Evolutionary conservation across 352 stramenopile species (phyloP), one percentile per base, ranked within the genome.

Genomic region (Elongisporangium senticosum): DNA sequence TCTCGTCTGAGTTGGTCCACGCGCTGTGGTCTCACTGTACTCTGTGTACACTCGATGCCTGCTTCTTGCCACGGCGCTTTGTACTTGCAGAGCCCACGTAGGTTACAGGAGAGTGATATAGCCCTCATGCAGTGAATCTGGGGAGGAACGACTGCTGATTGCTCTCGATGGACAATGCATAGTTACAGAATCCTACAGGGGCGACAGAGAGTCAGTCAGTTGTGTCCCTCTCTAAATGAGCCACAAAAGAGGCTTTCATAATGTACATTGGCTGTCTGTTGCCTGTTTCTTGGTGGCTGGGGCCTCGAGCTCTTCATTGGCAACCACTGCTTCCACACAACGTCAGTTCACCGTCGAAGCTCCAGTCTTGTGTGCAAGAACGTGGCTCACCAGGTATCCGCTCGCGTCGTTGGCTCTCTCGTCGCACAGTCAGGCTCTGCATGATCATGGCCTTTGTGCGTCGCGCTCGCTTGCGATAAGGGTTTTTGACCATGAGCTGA

Each of bases 401-500:
- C 59, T 55, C 40, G 57, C 74, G 51, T 64, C 71, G 51, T 60
- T 69, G 52, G 28, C 65, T 51, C 11, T 66, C 60, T 33, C 66
- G 62, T 15, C 56, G 65, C 14, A 64, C 49, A 6, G 63, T 64
- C 24, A 70, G 58, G 13, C 61, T 64, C 51, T 73, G 58, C 14
- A 69, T 56, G 23, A 67, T 65, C 59, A 43, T 43, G 33, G 33
- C 33, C 11, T 76, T 78, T 7, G 71, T 63, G 19, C 74, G 64
- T 47, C 62, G 63, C 20, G 58, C 51, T 49, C 74, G 68, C 4
- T 57, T 72, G 8, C 64, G 63, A 8, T 59, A 23, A 22, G 75
- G 81, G 62, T 84, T 84, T 63, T 84, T 84, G 58, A 84, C 55
- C 51, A 82, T 61, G 23, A 82, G 48, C 54, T 84, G 75, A 54